These are phyloP conservation scores for Citrus glauca DNA, from an alignment of 345 rosid genomes.

Conservation along the genomic window DNA sequence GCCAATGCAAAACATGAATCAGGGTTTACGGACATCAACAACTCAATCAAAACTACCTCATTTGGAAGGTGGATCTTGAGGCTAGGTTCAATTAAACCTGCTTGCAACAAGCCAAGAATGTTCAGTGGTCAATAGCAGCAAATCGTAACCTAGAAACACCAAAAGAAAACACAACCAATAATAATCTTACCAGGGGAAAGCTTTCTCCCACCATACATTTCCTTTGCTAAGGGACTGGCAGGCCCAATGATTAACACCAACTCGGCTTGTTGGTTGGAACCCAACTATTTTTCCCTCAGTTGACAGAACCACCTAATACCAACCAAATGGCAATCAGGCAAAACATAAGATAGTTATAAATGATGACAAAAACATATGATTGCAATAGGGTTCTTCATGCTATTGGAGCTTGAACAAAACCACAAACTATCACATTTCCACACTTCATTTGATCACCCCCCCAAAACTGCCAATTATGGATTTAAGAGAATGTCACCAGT, in stretches of 20 bases:
- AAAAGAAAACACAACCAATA: background rate
- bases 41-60: conserved; percentile 55
- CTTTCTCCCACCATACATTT: conserved; percentile 56
- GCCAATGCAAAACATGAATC: conserved; percentile 61
- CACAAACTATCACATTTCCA: background rate
- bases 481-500: background rate
- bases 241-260: conserved; percentile 80
- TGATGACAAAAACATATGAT: background rate
- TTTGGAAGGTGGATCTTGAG: conserved; percentile 40
- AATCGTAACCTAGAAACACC: background rate
- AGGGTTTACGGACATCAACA: conserved; percentile 59
- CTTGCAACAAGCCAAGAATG: conserved; percentile 7
- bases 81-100: conserved; percentile 68
- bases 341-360: background rate
- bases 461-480: background rate
- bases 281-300: conserved; percentile 64
- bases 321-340: conserved; percentile 17
- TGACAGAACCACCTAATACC: conserved; percentile 58
- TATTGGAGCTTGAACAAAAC: background rate
- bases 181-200: conserved; percentile 53
- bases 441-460: background rate
- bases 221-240: conserved; percentile 67
- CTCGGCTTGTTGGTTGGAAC: conserved; percentile 72
- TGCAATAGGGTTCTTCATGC: background rate
- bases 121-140: conserved; percentile 1